Base-by-base conservation (phyloP, 2,329 filamentous ascomycete species). In the Penicillium sp. region DNA sequence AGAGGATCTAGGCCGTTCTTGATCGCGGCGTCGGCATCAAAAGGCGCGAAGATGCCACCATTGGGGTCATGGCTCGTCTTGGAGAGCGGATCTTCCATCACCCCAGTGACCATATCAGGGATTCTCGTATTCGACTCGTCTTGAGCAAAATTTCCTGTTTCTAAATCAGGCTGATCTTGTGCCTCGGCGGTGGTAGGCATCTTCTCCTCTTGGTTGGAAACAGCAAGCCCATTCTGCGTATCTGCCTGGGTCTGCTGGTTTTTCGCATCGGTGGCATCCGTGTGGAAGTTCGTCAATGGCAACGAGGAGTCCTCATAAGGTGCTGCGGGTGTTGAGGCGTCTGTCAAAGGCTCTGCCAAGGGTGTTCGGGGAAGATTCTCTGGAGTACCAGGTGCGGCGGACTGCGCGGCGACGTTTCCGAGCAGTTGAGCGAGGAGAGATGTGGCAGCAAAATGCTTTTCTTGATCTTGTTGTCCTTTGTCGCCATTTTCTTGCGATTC, bases 351-450 rank as follows among this genome's bases (percentile, higher is more conserved):
- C 48, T 59, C 57, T 46, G 54, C 42, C 24, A 59, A 30, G 18
- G 57, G 57, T 26, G 57, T 59, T 28, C 47, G 57, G 28, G 57
- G 57, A 6, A 56, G 33, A 35, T 56, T 48, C 18, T 59, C 53
- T 7, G 58, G 50, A 4, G 64, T 58, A 30, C 59, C 57, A 47
- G 62, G 61, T 47, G 60, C 61, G 33, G 64, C 59, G 35, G 65
- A 55, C n/a, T 64, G 59, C 58, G 71, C 69, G 57, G 69, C 71
- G 52, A 48, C 33, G 9, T 48, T 55, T 43, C 72, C 70, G 53
- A 76, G 67, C 8, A 76, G 65, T 62, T 76, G 73, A 35, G 74
- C 73, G 46, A 76, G 65, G 16, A 76, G 67, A 45, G 73, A 70
- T 24, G 70, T 73, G 55, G 74, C 73, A 45, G 73, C 73, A 43